Evolutionary conservation across 345 rosid genomes (phyloP).

Genomic region (Brassica cretica): DNA sequence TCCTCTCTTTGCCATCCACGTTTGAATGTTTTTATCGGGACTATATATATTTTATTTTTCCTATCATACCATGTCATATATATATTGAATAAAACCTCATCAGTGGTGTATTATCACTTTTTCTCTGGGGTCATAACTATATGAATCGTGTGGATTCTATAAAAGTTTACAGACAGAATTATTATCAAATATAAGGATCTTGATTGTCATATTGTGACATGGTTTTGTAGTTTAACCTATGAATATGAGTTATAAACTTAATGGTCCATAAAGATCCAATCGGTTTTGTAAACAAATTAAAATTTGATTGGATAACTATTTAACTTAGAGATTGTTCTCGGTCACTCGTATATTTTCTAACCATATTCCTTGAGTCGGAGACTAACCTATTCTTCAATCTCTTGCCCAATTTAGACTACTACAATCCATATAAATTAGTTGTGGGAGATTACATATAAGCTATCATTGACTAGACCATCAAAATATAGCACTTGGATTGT

Average conservation of each 20-base stretch:
- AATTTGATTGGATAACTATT: background rate
- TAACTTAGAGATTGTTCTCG: background rate
- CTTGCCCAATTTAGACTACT: background rate
- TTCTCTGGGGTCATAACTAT: background rate
- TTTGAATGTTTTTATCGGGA: background rate
- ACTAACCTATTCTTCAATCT: background rate
- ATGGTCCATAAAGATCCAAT: background rate
- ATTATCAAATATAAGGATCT: background rate
- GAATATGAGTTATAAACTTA: background rate
- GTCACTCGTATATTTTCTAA: background rate
- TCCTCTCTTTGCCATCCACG: constrained; percentile 24
- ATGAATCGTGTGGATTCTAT: background rate
- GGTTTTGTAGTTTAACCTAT: background rate
- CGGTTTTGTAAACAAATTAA: background rate
- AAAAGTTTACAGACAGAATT: background rate
- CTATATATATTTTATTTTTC: background rate
- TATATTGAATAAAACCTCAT: background rate
- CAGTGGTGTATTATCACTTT: background rate
- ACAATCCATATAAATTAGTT: too few relatives aligned
- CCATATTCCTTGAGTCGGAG: background rate
- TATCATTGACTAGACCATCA: background rate
- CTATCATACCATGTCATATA: background rate
- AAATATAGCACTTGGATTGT: background rate
- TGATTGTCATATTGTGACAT: background rate
- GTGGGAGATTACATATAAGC: background rate